Conservation (phyloP, 2,329 filamentous ascomycete genomes). For the Orbilia ellipsospora region DNA sequence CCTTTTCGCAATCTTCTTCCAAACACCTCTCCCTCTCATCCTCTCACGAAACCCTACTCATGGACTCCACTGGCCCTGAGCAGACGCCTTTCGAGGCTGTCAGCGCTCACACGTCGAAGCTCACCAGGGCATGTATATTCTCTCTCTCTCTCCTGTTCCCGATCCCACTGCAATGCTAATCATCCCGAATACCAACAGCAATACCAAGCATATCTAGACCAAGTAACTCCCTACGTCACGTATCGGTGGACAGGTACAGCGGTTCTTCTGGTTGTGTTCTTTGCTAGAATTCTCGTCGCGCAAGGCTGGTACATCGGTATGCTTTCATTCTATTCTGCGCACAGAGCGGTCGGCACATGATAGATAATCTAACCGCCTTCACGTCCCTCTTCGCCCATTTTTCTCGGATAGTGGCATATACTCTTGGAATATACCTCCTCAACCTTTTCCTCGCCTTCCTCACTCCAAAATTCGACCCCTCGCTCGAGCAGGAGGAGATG, state of each 20-base stretch:
- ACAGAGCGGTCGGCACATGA: no score
- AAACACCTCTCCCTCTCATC: constrained; percentile 2
- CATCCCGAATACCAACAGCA: constrained; percentile 68
- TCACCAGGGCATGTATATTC: constrained; percentile 71
- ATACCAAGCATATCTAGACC: constrained; percentile 94
- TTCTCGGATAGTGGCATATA: constrained; percentile 80
- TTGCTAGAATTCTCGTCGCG: constrained; percentile 85
- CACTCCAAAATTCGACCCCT: constrained; percentile 98
- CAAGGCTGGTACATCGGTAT: constrained; percentile 99
- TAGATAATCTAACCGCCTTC: not conserved
- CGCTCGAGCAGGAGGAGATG: constrained; percentile 91
- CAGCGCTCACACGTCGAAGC: constrained; percentile 81
- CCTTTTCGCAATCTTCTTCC: not conserved
- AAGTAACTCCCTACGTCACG: constrained; percentile 85
- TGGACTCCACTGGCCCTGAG: constrained; percentile 81
- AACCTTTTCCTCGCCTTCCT: constrained; percentile 99
- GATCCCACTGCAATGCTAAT: constrained; percentile 16
- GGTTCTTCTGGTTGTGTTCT: constrained; percentile 80
- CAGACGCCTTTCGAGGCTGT: constrained; percentile 92
- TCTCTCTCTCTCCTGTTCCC: constrained; percentile 13
- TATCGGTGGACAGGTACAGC: constrained; percentile 93
- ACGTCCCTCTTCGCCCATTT: not conserved
- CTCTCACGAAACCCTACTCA: constrained; percentile 7
- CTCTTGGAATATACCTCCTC: constrained; percentile 96
- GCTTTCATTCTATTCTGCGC: constrained; percentile 56